A percentile compares a stretch with the other conserved stretches of the same genome.
Evolutionary conservation across 495 filamentous ascomycete species (phyloP).

Genomic region (Aspergillus steynii): DNA sequence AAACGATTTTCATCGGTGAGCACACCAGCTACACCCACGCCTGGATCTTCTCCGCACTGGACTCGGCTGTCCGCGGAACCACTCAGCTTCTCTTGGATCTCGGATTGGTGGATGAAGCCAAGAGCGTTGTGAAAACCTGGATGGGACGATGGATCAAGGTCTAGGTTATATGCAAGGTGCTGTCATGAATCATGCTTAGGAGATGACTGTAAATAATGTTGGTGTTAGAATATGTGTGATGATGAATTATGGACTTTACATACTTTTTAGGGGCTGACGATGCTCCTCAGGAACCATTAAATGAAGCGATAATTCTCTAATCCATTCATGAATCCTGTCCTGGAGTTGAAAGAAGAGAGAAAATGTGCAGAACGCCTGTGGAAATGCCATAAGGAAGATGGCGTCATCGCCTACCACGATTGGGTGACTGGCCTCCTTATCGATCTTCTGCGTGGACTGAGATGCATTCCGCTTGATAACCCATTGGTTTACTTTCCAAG

Average conservation of each 20-base stretch:
- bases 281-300: too few relatives aligned
- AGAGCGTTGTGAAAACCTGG: slow-evolving; percentile 61
- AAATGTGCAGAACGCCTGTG: too few relatives aligned
- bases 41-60: slow-evolving; percentile 69
- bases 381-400: neutral
- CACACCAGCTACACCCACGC: slow-evolving; percentile 75
- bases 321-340: too few relatives aligned
- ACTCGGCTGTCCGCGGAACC: slow-evolving; percentile 64
- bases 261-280: too few relatives aligned
- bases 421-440: neutral
- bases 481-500: neutral
- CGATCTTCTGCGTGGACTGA: neutral
- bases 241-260: neutral
- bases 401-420: neutral
- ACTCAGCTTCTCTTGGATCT: slow-evolving; percentile 66
- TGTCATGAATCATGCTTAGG: neutral
- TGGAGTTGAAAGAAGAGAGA: too few relatives aligned
- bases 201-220: too few relatives aligned
- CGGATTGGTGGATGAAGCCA: slow-evolving; percentile 70
- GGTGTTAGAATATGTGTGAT: neutral
- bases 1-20: slow-evolving; percentile 68
- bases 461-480: neutral
- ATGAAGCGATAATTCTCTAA: too few relatives aligned
- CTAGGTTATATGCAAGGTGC: slow-evolving; percentile 4
- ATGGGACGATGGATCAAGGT: slow-evolving; percentile 65